Base-by-base conservation (phyloP, 1,284 basidiomycete genomes). In the Heliocybe sulcata region DNA sequence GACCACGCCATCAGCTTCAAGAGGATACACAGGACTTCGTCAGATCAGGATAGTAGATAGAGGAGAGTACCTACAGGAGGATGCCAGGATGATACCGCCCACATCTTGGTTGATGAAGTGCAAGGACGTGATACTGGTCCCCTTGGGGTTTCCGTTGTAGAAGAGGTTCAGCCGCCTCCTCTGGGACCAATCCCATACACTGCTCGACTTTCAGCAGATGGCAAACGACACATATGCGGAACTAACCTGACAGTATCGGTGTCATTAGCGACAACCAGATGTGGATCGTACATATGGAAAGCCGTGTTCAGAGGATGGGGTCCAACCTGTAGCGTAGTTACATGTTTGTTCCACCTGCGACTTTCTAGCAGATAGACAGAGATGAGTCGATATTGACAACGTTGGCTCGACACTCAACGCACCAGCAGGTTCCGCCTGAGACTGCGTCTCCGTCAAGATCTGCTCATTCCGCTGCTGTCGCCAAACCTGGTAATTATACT, bases 401-500 rank as follows among this genome's bases (percentile, higher is more conserved):
- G 16, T 51, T 52, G n/a, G 33, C 29, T 33, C 3, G 16, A 52
- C 9, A 12, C 27, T 8, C n/a, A 48, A n/a, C 81, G 68, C 63
- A 87, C 92, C 81, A 1, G 94, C 91, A 51, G 80, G 70, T 29
- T 82, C 74, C 23, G 83, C 83, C 62, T 94, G 88, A 48, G 80
- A 70, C 56, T 78, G 74, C 1, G 88, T 90, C 65, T 93, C 87
- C n/a, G 79, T 67, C 22, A 82, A 76, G 54, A 95, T 81, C 54
- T 83, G 79, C 63, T 97, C 94, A 65, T 98, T 98, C 54, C 94
- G 83, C 61, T 90, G 81, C 64, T 96, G 89, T 61, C 95, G 80
- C 96, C 96, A 99, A 2, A 95, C 85, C 66, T 98, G 94, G 63
- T 96, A 91, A 65, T 98, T 98, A 67, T 96, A 98, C 63, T 90